Percentiles rank a stretch among this genome's conserved stretches.
These are phyloP conservation scores for Coemansia sp. DNA, from an alignment of 192 early-diverging fungal genomes.

Conservation along the genomic window DNA sequence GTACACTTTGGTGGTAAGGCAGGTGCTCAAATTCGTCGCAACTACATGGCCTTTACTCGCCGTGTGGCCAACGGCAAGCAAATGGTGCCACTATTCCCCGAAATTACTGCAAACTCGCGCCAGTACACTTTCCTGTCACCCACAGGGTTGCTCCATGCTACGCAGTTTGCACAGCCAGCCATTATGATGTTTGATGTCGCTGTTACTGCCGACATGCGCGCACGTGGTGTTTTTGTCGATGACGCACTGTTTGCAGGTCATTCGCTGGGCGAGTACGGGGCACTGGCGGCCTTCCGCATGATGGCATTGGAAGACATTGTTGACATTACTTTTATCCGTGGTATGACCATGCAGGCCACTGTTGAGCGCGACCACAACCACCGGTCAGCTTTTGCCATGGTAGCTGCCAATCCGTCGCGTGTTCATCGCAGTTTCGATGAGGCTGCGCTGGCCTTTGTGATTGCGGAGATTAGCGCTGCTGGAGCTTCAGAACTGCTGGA, in stretches of 20 bases:
- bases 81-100: conserved; percentile 76
- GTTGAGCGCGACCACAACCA: conserved; percentile 75
- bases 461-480: conserved; percentile 64
- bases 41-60: conserved; percentile 64
- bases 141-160: conserved; percentile 83
- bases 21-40: conserved; percentile 75
- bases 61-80: neutral
- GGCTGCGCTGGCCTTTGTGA: conserved; percentile 58
- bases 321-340: conserved; percentile 94
- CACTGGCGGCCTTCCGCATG: conserved; percentile 78
- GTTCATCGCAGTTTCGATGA: conserved; percentile 78
- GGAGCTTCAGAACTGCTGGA: conserved; percentile 72
- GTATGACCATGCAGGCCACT: conserved; percentile 97
- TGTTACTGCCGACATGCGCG: conserved; percentile 76
- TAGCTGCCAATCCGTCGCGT: conserved; percentile 88
- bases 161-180: conserved; percentile 95
- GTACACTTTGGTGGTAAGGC: conserved; percentile 88
- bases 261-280: conserved; percentile 95
- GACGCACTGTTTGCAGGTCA: conserved; percentile 86
- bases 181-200: conserved; percentile 85
- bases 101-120: conserved; percentile 66
- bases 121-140: conserved; percentile 83
- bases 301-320: conserved; percentile 79
- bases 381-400: conserved; percentile 93
- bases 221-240: conserved; percentile 76